Conservation (phyloP, 345 rosid species). For the Gossypium rotundifolium region DNA sequence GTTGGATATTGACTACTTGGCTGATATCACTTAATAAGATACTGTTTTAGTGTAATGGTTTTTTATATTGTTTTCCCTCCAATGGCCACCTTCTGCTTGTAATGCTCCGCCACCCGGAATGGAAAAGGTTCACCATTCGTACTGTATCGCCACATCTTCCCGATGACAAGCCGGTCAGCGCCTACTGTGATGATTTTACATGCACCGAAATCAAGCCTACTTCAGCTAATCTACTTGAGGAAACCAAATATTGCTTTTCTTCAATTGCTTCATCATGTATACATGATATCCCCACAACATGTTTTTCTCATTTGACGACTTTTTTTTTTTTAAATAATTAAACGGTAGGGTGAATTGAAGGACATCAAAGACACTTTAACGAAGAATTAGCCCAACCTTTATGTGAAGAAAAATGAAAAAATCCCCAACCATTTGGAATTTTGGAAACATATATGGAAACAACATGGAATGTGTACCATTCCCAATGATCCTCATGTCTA, state of each 20-base stretch:
- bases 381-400: not conserved
- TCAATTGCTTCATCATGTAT: too few relatives aligned
- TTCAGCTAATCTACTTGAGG: not conserved
- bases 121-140: not conserved
- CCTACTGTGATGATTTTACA: not conserved
- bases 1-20: too few relatives aligned
- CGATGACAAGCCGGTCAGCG: not conserved
- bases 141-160: not conserved
- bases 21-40: too few relatives aligned
- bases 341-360: too few relatives aligned
- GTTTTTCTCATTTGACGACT: too few relatives aligned
- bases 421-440: not conserved
- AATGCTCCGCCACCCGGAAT: not conserved
- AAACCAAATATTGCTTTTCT: not conserved
- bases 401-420: too few relatives aligned
- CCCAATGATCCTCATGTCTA: not conserved
- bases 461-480: not conserved
- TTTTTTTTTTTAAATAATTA: too few relatives aligned
- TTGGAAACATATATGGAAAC: not conserved
- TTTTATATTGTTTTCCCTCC: not conserved
- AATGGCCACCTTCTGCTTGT: not conserved
- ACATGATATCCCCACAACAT: too few relatives aligned
- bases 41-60: too few relatives aligned
- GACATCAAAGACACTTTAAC: not conserved
- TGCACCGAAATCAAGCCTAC: not conserved